phyloP scores from a whole-genome alignment of 768 basidiomycete species.

The Lactarius akahatsu region DNA sequence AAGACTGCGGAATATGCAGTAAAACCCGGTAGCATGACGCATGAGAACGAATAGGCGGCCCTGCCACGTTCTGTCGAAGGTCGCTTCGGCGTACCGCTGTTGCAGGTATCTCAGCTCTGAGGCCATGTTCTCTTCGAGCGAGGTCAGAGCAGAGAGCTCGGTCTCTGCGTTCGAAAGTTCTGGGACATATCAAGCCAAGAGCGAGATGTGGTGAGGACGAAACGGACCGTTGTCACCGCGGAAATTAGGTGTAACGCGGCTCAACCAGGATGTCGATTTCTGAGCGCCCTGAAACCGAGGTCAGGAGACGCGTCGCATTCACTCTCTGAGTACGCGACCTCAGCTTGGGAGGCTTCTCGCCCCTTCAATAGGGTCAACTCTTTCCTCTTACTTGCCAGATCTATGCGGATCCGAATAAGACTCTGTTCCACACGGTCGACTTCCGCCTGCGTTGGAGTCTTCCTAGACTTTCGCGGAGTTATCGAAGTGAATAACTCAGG shows the following conservation, averaged over 20 bases:
- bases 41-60: constrained; percentile 26
- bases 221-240: constrained; percentile 43
- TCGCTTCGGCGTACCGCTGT: constrained; percentile 14
- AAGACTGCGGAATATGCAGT: constrained; percentile 38
- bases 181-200: constrained; percentile 6
- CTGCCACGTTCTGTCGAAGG: constrained; percentile 23
- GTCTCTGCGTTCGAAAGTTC: constrained; percentile 29
- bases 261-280: constrained; percentile 42
- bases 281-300: constrained; percentile 26
- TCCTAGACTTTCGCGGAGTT: not conserved
- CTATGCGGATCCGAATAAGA: constrained; percentile 57
- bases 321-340: constrained; percentile 28
- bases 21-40: constrained; percentile 22
- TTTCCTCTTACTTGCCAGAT: constrained; percentile 45
- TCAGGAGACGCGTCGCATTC: not conserved
- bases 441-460: constrained; percentile 37
- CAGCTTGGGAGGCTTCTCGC: constrained; percentile 32
- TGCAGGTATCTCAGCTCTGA: constrained; percentile 21
- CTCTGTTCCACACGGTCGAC: constrained; percentile 57
- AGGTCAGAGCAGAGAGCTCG: constrained; percentile 25
- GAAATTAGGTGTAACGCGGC: constrained; percentile 50
- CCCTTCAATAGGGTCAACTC: constrained; percentile 34
- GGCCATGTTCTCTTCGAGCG: constrained; percentile 27
- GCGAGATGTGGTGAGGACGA: not conserved
- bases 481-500: not conserved